A percentile compares a stretch with the other conserved stretches of the same genome.
Conservation (phyloP, 257 asterid genomes). For the Jacaranda mimosifolia region DNA sequence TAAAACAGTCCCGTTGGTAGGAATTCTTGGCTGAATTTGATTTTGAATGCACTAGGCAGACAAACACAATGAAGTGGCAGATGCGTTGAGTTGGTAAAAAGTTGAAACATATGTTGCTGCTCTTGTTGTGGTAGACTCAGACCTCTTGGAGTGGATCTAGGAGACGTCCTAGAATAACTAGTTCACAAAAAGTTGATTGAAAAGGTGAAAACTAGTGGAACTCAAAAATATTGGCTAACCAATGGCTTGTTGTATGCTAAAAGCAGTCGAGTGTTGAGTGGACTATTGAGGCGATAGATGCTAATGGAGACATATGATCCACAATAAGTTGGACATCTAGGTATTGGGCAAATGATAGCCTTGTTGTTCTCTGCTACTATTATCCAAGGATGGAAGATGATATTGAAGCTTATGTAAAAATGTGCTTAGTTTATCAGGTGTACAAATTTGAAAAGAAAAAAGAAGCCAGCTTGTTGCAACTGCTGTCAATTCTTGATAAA, state of each 20-base stretch:
- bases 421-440: not conserved
- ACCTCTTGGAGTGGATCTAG: not conserved
- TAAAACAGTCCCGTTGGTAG: not conserved
- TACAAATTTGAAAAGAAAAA: too few species aligned
- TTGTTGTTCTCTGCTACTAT: not conserved
- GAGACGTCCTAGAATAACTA: not conserved
- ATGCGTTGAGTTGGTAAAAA: not conserved
- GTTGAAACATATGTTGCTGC: not conserved
- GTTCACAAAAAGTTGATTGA: not conserved
- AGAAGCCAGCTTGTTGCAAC: not conserved
- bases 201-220: not conserved
- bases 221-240: too few species aligned
- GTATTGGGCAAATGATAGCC: not conserved
- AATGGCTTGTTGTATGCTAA: not conserved
- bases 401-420: not conserved
- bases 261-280: not conserved
- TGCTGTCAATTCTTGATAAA: not conserved
- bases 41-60: not conserved
- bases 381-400: not conserved
- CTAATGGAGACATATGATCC: not conserved
- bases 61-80: not conserved
- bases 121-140: too few species aligned
- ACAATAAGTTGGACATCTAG: not conserved
- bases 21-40: not conserved
- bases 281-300: not conserved